phyloP scores from a whole-genome alignment of 345 rosid genomes.

The Melaleuca alternifolia region DNA sequence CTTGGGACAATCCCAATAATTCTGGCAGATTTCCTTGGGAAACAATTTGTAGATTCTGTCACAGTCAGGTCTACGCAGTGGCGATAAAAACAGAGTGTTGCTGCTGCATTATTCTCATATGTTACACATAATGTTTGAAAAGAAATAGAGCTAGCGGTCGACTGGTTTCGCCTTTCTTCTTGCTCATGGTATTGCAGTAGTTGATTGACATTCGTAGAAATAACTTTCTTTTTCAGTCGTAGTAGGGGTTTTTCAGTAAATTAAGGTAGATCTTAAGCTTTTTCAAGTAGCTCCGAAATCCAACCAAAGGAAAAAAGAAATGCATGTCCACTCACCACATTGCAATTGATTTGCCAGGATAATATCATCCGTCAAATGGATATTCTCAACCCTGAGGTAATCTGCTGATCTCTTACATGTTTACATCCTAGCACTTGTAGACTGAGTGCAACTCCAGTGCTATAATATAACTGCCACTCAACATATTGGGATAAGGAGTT shows the following conservation, averaged over 20 bases:
- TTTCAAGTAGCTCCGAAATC: background rate
- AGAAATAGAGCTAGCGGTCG: background rate
- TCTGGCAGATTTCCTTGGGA: background rate
- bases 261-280: background rate
- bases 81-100: background rate
- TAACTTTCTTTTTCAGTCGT: slow-evolving; percentile 7
- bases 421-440: background rate
- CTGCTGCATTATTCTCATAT: background rate
- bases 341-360: slow-evolving; percentile 16
- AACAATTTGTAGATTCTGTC: background rate
- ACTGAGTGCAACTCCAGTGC: background rate
- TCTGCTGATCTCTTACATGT: background rate
- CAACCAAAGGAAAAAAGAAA: background rate
- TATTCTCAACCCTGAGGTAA: slow-evolving; percentile 81
- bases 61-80: background rate
- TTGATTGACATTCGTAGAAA: background rate
- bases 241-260: background rate
- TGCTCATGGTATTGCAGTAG: background rate
- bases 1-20: background rate
- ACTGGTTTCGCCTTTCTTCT: background rate
- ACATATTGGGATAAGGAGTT: background rate
- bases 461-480: background rate
- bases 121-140: background rate
- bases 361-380: slow-evolving; percentile 46
- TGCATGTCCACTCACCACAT: background rate